phyloP scores from a whole-genome alignment of 2,329 filamentous ascomycete species.

The Pochonia chlamydosporia region DNA sequence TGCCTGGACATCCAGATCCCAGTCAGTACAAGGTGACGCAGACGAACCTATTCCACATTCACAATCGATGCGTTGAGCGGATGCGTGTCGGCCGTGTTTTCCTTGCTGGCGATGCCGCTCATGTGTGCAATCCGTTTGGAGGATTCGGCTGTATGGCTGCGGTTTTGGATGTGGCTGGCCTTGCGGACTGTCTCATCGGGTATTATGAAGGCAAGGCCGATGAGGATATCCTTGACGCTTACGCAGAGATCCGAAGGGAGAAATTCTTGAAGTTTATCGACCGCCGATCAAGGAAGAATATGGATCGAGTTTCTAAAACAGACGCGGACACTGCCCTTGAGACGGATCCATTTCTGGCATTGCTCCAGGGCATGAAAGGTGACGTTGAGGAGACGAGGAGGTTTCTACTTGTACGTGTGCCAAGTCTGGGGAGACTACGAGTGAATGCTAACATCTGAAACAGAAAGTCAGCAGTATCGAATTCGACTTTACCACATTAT shows the following conservation, averaged over 20 bases:
- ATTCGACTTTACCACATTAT: conserved; percentile 9
- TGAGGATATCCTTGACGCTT: conserved; percentile 35
- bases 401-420: conserved; percentile 7
- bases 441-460: not conserved
- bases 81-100: conserved; percentile 42
- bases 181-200: conserved; percentile 40
- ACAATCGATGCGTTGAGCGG: conserved; percentile 41
- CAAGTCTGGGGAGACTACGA: not conserved
- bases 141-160: conserved; percentile 42
- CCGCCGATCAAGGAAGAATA: conserved; percentile 7
- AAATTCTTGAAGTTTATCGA: conserved; percentile 22
- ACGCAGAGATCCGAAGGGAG: conserved; percentile 26
- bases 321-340: conserved; percentile 2
- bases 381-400: conserved; percentile 6
- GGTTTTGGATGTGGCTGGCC: conserved; percentile 41
- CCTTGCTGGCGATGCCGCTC: conserved; percentile 45
- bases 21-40: conserved; percentile 39
- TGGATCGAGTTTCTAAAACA: conserved; percentile 5
- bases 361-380: conserved; percentile 9
- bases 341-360: conserved; percentile 6
- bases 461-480: conserved; percentile 11
- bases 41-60: conserved; percentile 37
- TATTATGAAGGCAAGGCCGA: conserved; percentile 31
- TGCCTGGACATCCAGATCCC: conserved; percentile 44
- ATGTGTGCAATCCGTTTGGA: conserved; percentile 48